phyloP scores from a whole-genome alignment of 1,284 basidiomycete genomes.

The Boletus smithii region DNA sequence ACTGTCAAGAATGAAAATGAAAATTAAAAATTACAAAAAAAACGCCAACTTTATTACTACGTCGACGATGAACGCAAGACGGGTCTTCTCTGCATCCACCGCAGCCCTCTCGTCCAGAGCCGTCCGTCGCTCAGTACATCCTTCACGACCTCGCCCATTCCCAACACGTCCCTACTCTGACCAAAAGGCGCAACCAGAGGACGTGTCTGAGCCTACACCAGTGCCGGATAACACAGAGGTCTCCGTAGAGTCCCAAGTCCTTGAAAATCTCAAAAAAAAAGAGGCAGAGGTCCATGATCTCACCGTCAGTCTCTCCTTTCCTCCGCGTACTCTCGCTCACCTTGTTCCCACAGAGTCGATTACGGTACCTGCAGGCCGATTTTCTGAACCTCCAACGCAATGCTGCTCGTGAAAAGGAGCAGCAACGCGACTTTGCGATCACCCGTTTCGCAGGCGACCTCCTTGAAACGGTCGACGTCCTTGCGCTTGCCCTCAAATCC shows the following conservation, averaged over 20 bases:
- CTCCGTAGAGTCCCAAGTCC: conserved; percentile 37
- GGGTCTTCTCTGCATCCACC: conserved; percentile 55
- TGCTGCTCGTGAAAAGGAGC: conserved; percentile 85
- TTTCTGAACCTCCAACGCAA: conserved; percentile 94
- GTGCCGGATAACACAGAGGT: conserved; percentile 31
- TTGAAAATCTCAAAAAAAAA: conserved; percentile 62
- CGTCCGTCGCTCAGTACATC: conserved; percentile 38
- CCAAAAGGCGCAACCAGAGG: conserved; percentile 33
- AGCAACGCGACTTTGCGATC: conserved; percentile 92
- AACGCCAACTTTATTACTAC: no score
- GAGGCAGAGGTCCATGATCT: conserved; percentile 72
- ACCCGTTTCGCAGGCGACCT: conserved; percentile 88
- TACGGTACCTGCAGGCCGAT: conserved; percentile 90
- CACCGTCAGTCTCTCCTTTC: conserved; percentile 50
- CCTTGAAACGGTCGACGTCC: conserved; percentile 89
- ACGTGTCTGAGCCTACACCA: conserved; percentile 30
- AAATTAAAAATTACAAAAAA: conserved; percentile 1
- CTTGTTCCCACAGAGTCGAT: conserved; percentile 55
- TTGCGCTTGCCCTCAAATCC: conserved; percentile 84
- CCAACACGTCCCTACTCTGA: conserved; percentile 52
- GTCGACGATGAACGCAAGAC: conserved; percentile 50
- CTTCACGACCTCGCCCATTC: conserved; percentile 22
- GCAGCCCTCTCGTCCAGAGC: conserved; percentile 49
- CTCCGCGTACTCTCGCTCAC: conserved; percentile 5
- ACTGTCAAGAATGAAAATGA: not conserved